Evolutionary conservation across 2,329 filamentous ascomycete species (phyloP).

Genomic region (Colletotrichum salicis): DNA sequence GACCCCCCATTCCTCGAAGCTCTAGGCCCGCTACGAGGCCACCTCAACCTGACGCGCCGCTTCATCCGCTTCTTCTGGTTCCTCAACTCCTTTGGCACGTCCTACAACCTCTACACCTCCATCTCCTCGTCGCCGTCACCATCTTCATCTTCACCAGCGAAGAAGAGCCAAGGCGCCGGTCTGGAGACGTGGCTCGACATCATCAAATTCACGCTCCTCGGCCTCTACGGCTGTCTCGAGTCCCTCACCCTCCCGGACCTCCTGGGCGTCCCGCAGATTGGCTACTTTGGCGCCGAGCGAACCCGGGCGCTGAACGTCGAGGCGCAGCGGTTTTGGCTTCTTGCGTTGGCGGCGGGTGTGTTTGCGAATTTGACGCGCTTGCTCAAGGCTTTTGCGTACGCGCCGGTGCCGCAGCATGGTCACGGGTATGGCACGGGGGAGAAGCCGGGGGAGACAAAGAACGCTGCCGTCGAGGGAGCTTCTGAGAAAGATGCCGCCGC

Average conservation of each 20-base stretch:
- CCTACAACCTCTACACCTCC: conserved; percentile 54
- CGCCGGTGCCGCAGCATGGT: conserved; percentile 47
- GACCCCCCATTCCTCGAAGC: conserved; percentile 35
- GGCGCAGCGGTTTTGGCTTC: conserved; percentile 77
- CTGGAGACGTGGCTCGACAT: conserved; percentile 63
- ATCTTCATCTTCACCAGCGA: conserved; percentile 23
- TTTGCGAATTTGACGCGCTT: conserved; percentile 55
- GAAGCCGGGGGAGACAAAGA: conserved; percentile 27
- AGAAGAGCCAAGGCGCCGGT: background rate
- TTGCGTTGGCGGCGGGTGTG: conserved; percentile 65
- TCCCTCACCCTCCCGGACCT: conserved; percentile 69
- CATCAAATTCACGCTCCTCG: conserved; percentile 67
- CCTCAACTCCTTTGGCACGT: conserved; percentile 66
- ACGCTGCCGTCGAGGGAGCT: background rate
- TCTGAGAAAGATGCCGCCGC: conserved; percentile 34
- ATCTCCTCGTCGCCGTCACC: conserved; percentile 37
- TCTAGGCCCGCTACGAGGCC: conserved; percentile 49
- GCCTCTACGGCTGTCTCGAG: conserved; percentile 76
- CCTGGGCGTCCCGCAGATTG: conserved; percentile 56
- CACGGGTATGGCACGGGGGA: conserved; percentile 41
- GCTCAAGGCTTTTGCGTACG: conserved; percentile 47
- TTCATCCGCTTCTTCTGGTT: conserved; percentile 77
- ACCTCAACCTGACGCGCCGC: conserved; percentile 63
- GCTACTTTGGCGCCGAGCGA: conserved; percentile 63
- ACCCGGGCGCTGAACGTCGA: conserved; percentile 63